A percentile compares a stretch with the other conserved stretches of the same genome.
Evolutionary conservation across 2,329 filamentous ascomycete genomes (phyloP).

Genomic region (Bipolaris bicolor): DNA sequence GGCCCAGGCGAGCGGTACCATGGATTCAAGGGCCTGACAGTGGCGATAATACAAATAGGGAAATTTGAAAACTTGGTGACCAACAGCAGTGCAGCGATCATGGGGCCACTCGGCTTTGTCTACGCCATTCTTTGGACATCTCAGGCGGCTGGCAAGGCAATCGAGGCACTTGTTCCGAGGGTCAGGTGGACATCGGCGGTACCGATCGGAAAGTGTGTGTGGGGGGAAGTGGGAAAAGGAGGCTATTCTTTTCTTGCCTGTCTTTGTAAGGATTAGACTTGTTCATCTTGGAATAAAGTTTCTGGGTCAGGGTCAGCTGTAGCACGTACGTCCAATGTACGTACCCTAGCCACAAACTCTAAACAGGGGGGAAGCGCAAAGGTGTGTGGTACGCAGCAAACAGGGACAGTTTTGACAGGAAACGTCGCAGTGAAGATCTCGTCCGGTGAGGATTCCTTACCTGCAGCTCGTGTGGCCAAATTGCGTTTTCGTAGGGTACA

Average conservation of each 20-base stretch:
- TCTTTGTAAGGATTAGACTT: not conserved
- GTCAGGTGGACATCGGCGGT: not conserved
- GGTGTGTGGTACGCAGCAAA: not conserved
- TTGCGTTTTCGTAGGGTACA: too few species aligned
- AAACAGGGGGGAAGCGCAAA: not conserved
- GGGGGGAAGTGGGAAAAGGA: not conserved
- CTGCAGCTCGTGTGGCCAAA: not conserved
- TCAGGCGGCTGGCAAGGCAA: not conserved
- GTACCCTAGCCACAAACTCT: not conserved
- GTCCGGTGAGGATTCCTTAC: not conserved
- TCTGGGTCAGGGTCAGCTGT: constrained; percentile 6
- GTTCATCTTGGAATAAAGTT: constrained; percentile 1
- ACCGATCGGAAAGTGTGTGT: not conserved
- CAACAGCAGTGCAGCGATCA: not conserved
- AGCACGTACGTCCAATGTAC: not conserved
- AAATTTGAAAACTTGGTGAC: not conserved
- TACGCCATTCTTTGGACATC: not conserved
- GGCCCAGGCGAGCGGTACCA: not conserved
- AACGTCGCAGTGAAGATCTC: constrained; percentile 3
- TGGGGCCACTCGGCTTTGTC: not conserved
- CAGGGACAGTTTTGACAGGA: constrained; percentile 1
- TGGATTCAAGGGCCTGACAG: not conserved
- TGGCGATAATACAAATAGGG: not conserved
- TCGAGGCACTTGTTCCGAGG: not conserved
- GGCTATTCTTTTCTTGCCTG: not conserved